Evolutionary conservation across 169 alveolate genomes (phyloP).

Genomic region (Cryptosporidium felis): DNA sequence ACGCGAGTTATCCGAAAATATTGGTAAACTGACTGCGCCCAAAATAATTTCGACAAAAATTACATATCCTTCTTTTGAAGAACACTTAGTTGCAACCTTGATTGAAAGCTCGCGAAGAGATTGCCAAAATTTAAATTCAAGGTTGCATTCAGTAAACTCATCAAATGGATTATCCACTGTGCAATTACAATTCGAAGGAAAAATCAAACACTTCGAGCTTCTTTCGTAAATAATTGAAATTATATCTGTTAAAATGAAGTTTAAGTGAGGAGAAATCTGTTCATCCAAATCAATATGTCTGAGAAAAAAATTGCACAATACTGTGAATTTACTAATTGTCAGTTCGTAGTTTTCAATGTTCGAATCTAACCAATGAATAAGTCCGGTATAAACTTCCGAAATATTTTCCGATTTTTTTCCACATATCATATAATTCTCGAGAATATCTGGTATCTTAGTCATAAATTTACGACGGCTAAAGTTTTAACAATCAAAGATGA

Average conservation of each 20-base stretch:
- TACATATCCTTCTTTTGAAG: conserved; percentile 66
- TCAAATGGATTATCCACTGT: conserved; percentile 12
- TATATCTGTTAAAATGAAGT: conserved; percentile 26
- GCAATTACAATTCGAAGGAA: conserved; percentile 30
- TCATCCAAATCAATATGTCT: background rate
- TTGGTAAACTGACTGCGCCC: conserved; percentile 53
- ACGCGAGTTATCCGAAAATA: conserved; percentile 13
- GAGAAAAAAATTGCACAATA: background rate
- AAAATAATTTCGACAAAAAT: conserved; percentile 34
- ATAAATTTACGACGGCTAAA: no score
- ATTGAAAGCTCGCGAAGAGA: conserved; percentile 4
- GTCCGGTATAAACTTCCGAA: background rate
- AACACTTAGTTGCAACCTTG: conserved; percentile 13
- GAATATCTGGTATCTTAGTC: conserved; percentile 16
- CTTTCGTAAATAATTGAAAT: conserved; percentile 43
- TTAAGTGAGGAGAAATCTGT: background rate
- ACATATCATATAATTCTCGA: background rate
- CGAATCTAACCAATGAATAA: conserved; percentile 20
- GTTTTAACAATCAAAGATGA: no score
- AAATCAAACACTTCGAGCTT: conserved; percentile 33
- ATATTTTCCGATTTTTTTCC: background rate
- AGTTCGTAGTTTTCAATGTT: background rate
- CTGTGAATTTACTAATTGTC: conserved; percentile 12
- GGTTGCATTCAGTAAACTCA: background rate
- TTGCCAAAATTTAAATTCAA: conserved; percentile 14